Evolutionary conservation across 139 green algal genomes (phyloP).

Genomic region (Pycnococcus provasolii): DNA sequence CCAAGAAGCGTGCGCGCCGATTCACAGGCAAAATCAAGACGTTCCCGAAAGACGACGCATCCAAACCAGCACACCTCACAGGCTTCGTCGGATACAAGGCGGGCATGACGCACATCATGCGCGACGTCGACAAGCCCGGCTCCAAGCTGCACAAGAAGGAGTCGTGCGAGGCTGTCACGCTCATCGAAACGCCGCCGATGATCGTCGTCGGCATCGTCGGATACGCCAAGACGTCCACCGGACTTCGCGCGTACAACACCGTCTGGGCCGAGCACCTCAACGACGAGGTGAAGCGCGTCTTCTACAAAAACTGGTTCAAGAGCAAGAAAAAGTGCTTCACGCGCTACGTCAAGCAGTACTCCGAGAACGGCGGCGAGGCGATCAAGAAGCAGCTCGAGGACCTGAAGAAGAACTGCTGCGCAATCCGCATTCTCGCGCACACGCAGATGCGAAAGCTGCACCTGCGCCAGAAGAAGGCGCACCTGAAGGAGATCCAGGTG

Average conservation of each 20-base stretch:
- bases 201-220: slow-evolving; percentile 93
- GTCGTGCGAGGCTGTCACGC: slow-evolving; percentile 89
- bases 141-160: slow-evolving; percentile 99
- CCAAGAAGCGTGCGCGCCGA: slow-evolving; percentile 94
- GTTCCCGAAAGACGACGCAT: slow-evolving; percentile 83
- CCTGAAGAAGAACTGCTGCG: slow-evolving; percentile 88
- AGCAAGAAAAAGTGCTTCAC: slow-evolving; percentile 99
- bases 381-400: slow-evolving; percentile 79
- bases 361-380: slow-evolving; percentile 67
- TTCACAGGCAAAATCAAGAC: slow-evolving; percentile 72
- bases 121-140: slow-evolving; percentile 96
- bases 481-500: slow-evolving; percentile 98
- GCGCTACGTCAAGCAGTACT: slow-evolving; percentile 94
- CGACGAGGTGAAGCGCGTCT: slow-evolving; percentile 80
- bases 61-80: slow-evolving; percentile 81
- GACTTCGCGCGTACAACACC: slow-evolving; percentile 82
- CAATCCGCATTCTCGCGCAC: slow-evolving; percentile 84
- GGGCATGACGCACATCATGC: slow-evolving; percentile 96
- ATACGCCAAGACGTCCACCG: slow-evolving; percentile 88
- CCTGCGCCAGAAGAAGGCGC: slow-evolving; percentile 87
- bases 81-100: slow-evolving; percentile 92
- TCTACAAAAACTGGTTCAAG: slow-evolving; percentile 99
- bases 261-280: slow-evolving; percentile 95
- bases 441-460: slow-evolving; percentile 64
- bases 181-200: slow-evolving; percentile 94